Percentiles rank a stretch among this genome's conserved stretches.
These are phyloP conservation scores for Jamesozyma piceae DNA, from an alignment of 805 yeast genomes.

Conservation along the genomic window DNA sequence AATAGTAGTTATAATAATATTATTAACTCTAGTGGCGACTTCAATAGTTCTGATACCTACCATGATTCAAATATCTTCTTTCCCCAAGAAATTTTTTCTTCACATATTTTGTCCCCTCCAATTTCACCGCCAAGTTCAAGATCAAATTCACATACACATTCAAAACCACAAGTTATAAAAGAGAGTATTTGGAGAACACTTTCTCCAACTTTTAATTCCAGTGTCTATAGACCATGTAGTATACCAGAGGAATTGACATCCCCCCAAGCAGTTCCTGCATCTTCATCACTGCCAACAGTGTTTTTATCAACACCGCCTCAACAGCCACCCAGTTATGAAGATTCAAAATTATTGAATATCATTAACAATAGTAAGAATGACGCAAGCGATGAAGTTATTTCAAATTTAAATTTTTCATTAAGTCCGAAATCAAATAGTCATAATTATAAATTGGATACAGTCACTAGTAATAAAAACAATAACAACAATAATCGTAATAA, in stretches of 20 bases:
- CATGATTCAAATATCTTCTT: constrained; percentile 32
- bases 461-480: neutral
- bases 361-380: neutral
- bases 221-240: neutral
- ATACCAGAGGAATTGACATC: constrained; percentile 40
- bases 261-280: constrained; percentile 55
- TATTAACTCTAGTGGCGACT: no score
- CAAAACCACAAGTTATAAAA: neutral
- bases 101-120: constrained; percentile 47
- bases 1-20: neutral
- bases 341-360: neutral
- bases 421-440: neutral
- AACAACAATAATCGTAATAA: neutral
- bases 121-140: constrained; percentile 34
- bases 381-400: no score
- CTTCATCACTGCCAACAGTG: constrained; percentile 27
- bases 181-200: neutral
- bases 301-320: constrained; percentile 3
- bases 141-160: constrained; percentile 11
- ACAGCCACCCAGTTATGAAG: neutral
- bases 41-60: constrained; percentile 9
- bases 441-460: no score
- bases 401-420: no score
- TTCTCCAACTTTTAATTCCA: neutral
- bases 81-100: constrained; percentile 29